Conservation (phyloP, 495 filamentous ascomycete genomes). For the Penicillium cataractarum region DNA sequence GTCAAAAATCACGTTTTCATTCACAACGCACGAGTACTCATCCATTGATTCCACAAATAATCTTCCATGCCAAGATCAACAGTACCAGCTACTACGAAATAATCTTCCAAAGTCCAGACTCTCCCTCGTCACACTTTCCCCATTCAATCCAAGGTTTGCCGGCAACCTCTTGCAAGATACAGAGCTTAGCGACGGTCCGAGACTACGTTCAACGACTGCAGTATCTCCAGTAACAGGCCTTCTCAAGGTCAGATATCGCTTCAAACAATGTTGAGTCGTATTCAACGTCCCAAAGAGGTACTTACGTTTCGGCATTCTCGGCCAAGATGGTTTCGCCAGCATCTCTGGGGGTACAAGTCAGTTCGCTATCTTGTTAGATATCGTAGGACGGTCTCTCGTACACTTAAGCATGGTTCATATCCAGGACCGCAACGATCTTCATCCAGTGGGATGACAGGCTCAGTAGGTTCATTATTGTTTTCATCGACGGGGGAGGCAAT, state of each 20-base stretch:
- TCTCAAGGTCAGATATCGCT: background rate
- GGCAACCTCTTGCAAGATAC: slow-evolving; percentile 1
- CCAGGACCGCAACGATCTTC: slow-evolving; percentile 2
- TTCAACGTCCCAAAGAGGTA: background rate
- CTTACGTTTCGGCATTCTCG: slow-evolving; percentile 1
- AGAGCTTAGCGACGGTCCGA: no score
- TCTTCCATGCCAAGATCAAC: background rate
- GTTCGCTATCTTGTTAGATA: background rate
- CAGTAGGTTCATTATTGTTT: background rate
- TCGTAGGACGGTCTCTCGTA: background rate
- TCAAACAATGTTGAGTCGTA: no score
- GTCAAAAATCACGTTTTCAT: background rate
- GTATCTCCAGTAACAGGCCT: background rate
- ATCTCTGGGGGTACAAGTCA: background rate
- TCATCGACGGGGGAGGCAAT: slow-evolving; percentile 11
- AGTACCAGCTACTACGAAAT: background rate
- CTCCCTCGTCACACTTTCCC: background rate
- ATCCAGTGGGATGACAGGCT: background rate
- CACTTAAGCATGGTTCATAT: slow-evolving; percentile 10
- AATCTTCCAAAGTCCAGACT: background rate
- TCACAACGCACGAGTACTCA: background rate
- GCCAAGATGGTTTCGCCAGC: background rate
- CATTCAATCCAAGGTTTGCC: background rate
- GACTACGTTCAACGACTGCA: background rate
- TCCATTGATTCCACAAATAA: background rate